Evolutionary conservation across 2,329 filamentous ascomycete species (phyloP), one percentile per base, ranked within the genome.

Genomic region (Ceratocystis destructans): DNA sequence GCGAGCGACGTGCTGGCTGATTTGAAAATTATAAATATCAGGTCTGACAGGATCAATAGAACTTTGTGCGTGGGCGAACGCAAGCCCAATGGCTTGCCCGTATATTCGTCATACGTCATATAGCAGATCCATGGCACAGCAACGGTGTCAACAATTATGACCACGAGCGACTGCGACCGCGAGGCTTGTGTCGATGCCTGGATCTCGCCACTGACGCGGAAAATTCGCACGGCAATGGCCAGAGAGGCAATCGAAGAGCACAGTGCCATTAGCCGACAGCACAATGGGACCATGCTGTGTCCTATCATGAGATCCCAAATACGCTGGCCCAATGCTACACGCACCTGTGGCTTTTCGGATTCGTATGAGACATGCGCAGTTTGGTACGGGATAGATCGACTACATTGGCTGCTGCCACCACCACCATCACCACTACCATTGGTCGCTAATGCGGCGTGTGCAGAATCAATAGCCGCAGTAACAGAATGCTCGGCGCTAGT

Each of bases 1-100:
- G 93, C 92, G 69, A 99, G 79, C 50, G 90, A 89, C 31, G 96
- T 83, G 76, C 96, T 97, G 64, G 92, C 91, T 3, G 92, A 91
- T 75, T 96, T 93, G 78, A 99, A 96, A 53, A 97, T 92, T 72
- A 99, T 96, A 74, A 99, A 99, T 72, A 96, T 87, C 2, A 99
- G 81, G 76, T 99, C 94, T 67, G 96, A 83, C 65, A 99, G 84
- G 68, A 97, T 89, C 62, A 99, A 83, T 15, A 89, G 85, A 70
- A 96, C 88, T 75, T 99, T 99, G 62, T 90, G 87, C 66, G 86
- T 86, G 8, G 90, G 86, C 5, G 86, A 87, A 55, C 95, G 88
- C 68, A 99, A 79, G 1, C 94, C 94, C 22, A 99, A 79, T 25
- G 95, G 94, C 74, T 95, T 95, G 37, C 90, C 90, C 4, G 90